Evolutionary conservation across 2,329 filamentous ascomycete genomes (phyloP).

Genomic region (Neonectria sp.): DNA sequence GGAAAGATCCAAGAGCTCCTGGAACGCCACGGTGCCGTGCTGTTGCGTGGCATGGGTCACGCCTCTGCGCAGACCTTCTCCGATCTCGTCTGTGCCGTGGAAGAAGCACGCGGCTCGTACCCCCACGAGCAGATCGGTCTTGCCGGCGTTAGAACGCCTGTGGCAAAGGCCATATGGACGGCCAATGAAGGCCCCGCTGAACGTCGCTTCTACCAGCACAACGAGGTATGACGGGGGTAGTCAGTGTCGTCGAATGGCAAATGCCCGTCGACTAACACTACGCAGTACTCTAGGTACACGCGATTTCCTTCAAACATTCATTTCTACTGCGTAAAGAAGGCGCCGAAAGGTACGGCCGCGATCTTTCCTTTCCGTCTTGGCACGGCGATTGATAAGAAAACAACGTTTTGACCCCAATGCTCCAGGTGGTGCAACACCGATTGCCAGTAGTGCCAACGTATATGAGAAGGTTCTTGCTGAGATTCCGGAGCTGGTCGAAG

Average conservation of each 20-base stretch:
- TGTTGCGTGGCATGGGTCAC: slow-evolving; percentile 29
- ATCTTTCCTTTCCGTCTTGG: not conserved
- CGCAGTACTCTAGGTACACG: slow-evolving; percentile 32
- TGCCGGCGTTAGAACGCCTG: slow-evolving; percentile 27
- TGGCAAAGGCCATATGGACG: slow-evolving; percentile 29
- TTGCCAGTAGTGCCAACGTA: slow-evolving; percentile 31
- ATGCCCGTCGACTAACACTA: not conserved
- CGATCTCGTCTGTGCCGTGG: slow-evolving; percentile 20
- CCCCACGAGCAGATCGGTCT: slow-evolving; percentile 34
- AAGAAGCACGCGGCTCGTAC: slow-evolving; percentile 27
- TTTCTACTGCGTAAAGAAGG: slow-evolving; percentile 34
- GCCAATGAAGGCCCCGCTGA: slow-evolving; percentile 32
- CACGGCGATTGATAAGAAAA: not conserved
- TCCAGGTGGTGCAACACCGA: slow-evolving; percentile 26
- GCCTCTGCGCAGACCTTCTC: slow-evolving; percentile 33
- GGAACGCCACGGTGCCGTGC: slow-evolving; percentile 24
- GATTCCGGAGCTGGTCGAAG: slow-evolving; percentile 28
- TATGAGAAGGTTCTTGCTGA: slow-evolving; percentile 27
- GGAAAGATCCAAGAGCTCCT: slow-evolving; percentile 25
- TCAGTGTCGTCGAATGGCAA: not conserved
- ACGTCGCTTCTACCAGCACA: slow-evolving; percentile 35
- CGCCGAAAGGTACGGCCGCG: slow-evolving; percentile 24
- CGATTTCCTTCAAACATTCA: slow-evolving; percentile 35
- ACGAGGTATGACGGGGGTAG: slow-evolving; percentile 20
- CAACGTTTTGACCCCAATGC: not conserved